phyloP scores from a whole-genome alignment of 257 asterid genomes.

The Cordia subcordata region DNA sequence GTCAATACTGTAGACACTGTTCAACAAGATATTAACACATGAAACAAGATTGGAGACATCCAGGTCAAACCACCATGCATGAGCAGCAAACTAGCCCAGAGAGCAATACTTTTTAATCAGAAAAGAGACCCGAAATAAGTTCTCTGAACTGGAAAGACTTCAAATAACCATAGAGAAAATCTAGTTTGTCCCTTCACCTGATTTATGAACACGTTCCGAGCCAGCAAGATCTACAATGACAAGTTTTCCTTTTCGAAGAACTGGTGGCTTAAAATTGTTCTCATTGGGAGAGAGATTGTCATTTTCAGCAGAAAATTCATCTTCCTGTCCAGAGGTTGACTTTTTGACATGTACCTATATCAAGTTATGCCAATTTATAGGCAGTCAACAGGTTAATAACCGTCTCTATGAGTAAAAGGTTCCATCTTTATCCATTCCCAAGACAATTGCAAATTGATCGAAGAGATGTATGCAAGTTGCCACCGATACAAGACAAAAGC shows the following conservation, averaged over 20 bases:
- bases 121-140: no score
- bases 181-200: slow-evolving; percentile 49
- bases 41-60: not conserved
- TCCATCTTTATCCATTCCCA: not conserved
- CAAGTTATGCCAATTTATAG: slow-evolving; percentile 8
- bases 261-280: slow-evolving; percentile 68
- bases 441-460: no score
- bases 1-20: not conserved
- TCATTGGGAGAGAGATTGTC: slow-evolving; percentile 50
- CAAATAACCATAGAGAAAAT: not conserved
- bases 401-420: no score
- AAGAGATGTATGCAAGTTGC: not conserved
- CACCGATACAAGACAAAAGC: not conserved
- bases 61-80: no score
- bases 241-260: slow-evolving; percentile 86
- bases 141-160: not conserved
- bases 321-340: slow-evolving; percentile 56
- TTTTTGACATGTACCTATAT: slow-evolving; percentile 86
- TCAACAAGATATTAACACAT: not conserved
- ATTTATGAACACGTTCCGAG: slow-evolving; percentile 92
- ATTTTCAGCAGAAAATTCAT: slow-evolving; percentile 50
- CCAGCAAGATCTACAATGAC: slow-evolving; percentile 99
- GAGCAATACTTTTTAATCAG: not conserved
- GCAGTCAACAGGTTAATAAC: no score
- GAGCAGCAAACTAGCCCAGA: slow-evolving; percentile 1